Conservation (phyloP, 2,329 filamentous ascomycete species). For the Fusarium lateritium region DNA sequence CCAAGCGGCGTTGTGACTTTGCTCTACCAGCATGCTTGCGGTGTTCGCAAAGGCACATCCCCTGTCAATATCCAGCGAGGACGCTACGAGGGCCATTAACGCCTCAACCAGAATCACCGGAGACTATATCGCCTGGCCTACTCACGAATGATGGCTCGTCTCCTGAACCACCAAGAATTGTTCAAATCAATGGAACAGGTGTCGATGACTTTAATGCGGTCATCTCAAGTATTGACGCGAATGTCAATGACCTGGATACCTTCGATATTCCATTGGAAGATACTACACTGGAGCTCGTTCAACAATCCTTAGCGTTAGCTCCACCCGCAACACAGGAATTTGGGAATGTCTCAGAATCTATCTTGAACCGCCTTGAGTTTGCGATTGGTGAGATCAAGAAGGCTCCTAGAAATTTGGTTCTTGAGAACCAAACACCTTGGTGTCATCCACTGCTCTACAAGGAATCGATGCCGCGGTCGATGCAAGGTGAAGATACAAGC, state of each 20-base stretch:
- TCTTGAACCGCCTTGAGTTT: conserved; percentile 56
- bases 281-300: conserved; percentile 38
- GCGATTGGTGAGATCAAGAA: conserved; percentile 68
- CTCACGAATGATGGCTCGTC: conserved; percentile 23
- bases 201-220: conserved; percentile 38
- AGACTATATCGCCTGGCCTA: conserved; percentile 19
- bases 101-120: conserved; percentile 9
- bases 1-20: conserved; percentile 71
- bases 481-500: conserved; percentile 62
- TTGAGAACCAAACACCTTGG: conserved; percentile 67
- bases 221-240: conserved; percentile 34
- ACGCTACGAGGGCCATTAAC: conserved; percentile 1
- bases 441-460: conserved; percentile 66
- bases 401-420: conserved; percentile 64
- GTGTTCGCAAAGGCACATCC: conserved; percentile 63
- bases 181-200: conserved; percentile 6
- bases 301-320: conserved; percentile 42
- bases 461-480: conserved; percentile 64
- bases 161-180: conserved; percentile 5
- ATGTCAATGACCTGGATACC: conserved; percentile 19
- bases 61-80: conserved; percentile 62
- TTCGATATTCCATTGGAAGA: conserved; percentile 37
- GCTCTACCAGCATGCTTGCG: conserved; percentile 66
- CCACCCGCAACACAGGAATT: conserved; percentile 45
- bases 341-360: conserved; percentile 44